Evolutionary conservation across 179 eudicot species (phyloP), one percentile per base, ranked within the genome.

Genomic region (Pouteria campechiana): DNA sequence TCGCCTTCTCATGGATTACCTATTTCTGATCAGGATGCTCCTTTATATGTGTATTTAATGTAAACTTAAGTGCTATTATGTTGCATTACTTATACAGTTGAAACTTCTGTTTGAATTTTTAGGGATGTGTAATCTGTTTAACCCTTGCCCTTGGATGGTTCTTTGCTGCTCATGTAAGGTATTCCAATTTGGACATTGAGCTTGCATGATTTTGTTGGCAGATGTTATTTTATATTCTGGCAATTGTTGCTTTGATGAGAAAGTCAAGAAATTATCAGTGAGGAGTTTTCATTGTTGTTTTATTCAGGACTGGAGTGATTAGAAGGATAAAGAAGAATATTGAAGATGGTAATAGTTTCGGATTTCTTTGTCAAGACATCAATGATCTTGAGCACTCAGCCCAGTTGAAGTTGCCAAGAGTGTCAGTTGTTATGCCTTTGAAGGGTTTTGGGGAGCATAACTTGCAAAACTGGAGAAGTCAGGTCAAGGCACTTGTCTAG

Each of bases 361-460:
- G 79, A 0, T 90, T 86, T 52, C 84, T 90, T 54, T 79, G 37
- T 57, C 81, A 72, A 61, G 79, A 90, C 50, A 67, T 90, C 22
- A 64, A 73, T 55, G 80, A 79, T 32, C 94, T 90, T 18, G 90
- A 90, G 65, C 95, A 90, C 64, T 79, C 82, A 25, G 68, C 63
- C 33, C 95, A 90, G 70, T 65, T 54, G 49, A 68, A 66, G 52
- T 54, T 90, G 53, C 98, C 95, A 22, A 68, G 75, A 64, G 90
- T 86, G 18, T 60, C 90, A n/a, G 80, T 90, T 47, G 75, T 82
- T 30, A 79, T 90, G 96, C 98, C 98, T 41, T 63, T 90, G 48
- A 90, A 86, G 71, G 96, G 98, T 43, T 90, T 81, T 58, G 94
- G 95, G 48, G 96, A 90, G 38, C 94, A 90, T 60, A 90, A 90